Base-by-base conservation (phyloP, 208 protist species). In the Crithidia fasciculata region DNA sequence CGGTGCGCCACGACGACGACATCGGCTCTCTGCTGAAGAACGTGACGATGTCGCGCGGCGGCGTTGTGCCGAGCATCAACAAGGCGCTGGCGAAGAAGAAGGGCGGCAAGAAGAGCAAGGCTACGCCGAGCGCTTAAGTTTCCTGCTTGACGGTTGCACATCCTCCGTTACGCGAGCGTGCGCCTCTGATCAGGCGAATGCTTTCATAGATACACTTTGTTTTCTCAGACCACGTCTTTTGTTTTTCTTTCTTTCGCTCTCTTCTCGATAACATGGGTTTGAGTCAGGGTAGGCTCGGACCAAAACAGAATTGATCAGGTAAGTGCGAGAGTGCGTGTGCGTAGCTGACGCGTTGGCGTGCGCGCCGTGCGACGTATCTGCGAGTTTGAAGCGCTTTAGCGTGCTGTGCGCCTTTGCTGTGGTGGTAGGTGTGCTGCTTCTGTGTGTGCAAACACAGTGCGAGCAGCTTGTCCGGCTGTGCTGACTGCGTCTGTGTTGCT, bases 81-180 rank as follows among this genome's bases (percentile, higher is more conserved):
- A 91, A 90, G 73, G 89, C 86, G 37, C 63, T 94, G 45, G 82
- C 86, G 61, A 94, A 93, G 88, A 90, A 93, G 84, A 79, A 90
- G 76, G 85, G 84, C 72, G 68, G 79, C 64, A 68, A 75, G 66
- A 93, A 93, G 84, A 37, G 45, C 73, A 60, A 58, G 54, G 73
- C 73, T 13, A 78, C 73, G 37, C 73, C 73, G 39, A 72, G 73
- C 66, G 73, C 73, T 15, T 78, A 78, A 55, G 58, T 37, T 50
- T 57, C 10, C 40, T 15, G 16, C 54, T 58, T 58, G 54, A 41
- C 54, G 54, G 54, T 15, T 58, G 54, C 54, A 40, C 54, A 7
- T 40, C 13, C 54, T 58, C 54, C 54, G 54, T 58, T 36, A 28
- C 19, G 19, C 28, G 54, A 58, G 54, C 54, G 54, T 58, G 54